These are phyloP conservation scores for Geosiphon pyriformis DNA, from an alignment of 192 early-diverging fungal species.

Conservation along the genomic window DNA sequence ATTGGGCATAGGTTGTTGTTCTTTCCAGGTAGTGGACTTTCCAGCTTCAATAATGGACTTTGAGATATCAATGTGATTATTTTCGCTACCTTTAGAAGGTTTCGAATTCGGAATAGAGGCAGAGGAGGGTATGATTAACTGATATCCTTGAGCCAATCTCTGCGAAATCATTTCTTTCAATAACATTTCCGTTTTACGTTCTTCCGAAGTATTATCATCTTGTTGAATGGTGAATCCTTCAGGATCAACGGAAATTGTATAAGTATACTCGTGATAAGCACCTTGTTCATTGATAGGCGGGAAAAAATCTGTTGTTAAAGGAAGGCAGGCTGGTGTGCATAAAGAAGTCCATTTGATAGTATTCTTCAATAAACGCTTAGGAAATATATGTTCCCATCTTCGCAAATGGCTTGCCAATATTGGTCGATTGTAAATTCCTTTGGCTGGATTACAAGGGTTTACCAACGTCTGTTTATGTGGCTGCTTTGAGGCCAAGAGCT, in stretches of 20 bases:
- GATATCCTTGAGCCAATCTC: slow-evolving; percentile 90
- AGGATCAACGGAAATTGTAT: slow-evolving; percentile 56
- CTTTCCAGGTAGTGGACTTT: not conserved
- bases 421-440: slow-evolving; percentile 48
- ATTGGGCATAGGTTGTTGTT: not conserved
- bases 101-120: not conserved
- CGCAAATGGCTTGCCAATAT: slow-evolving; percentile 49
- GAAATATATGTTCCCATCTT: slow-evolving; percentile 89
- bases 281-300: slow-evolving; percentile 60
- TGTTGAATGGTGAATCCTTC: slow-evolving; percentile 43
- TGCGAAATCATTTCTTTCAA: slow-evolving; percentile 83
- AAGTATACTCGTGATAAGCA: slow-evolving; percentile 73
- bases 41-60: slow-evolving; percentile 10
- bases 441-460: slow-evolving; percentile 73
- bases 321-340: slow-evolving; percentile 88
- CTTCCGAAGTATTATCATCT: slow-evolving; percentile 35
- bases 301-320: slow-evolving; percentile 85
- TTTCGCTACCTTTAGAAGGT: not conserved
- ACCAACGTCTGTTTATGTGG: slow-evolving; percentile 29
- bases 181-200: slow-evolving; percentile 49
- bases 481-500: slow-evolving; percentile 29
- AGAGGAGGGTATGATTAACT: slow-evolving; percentile 58
- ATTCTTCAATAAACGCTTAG: slow-evolving; percentile 27
- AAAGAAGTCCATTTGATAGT: slow-evolving; percentile 81
- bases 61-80: not conserved